These are phyloP conservation scores for Helminthosporium solani DNA, from an alignment of 2,329 filamentous ascomycete species.

Conservation along the genomic window DNA sequence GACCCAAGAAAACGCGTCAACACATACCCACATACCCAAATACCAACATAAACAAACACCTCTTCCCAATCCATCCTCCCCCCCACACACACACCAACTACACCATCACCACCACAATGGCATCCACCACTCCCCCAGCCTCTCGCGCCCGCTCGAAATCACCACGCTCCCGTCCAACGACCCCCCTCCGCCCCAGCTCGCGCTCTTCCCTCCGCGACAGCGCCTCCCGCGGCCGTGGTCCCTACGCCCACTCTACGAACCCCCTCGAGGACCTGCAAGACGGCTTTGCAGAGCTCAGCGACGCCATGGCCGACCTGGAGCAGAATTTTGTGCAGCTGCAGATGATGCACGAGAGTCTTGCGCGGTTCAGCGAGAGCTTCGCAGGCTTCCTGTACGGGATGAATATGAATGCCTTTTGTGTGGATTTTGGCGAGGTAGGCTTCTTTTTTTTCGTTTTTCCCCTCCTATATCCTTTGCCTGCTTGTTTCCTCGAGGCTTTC, in stretches of 20 bases:
- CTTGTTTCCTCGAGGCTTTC: too few relatives aligned
- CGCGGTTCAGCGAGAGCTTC: slow-evolving; percentile 93
- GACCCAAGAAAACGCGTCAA: too few relatives aligned
- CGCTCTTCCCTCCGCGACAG: slow-evolving; percentile 76
- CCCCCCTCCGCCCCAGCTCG: slow-evolving; percentile 85
- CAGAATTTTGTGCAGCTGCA: slow-evolving; percentile 98
- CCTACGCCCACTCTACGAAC: slow-evolving; percentile 57
- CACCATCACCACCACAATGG: slow-evolving; percentile 13
- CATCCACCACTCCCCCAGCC: slow-evolving; percentile 20
- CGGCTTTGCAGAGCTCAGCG: slow-evolving; percentile 87
- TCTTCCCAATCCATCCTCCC: too few relatives aligned
- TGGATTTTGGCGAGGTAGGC: slow-evolving; percentile 88
- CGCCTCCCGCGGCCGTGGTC: slow-evolving; percentile 37
- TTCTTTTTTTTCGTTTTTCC: too few relatives aligned
- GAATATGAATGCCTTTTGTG: slow-evolving; percentile 99
- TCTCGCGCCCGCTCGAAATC: slow-evolving; percentile 59
- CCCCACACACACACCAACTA: slow-evolving; percentile 3
- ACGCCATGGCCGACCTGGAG: slow-evolving; percentile 93
- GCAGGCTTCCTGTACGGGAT: slow-evolving; percentile 92
- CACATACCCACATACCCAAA: too few relatives aligned
- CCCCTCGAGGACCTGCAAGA: slow-evolving; percentile 84
- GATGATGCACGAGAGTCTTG: slow-evolving; percentile 91
- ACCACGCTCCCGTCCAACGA: slow-evolving; percentile 73
- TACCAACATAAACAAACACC: too few relatives aligned
- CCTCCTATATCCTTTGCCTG: too few relatives aligned